A percentile compares a stretch with the other conserved stretches of the same genome.
Evolutionary conservation across 345 rosid species (phyloP).

Genomic region (Ailanthus altissimus): DNA sequence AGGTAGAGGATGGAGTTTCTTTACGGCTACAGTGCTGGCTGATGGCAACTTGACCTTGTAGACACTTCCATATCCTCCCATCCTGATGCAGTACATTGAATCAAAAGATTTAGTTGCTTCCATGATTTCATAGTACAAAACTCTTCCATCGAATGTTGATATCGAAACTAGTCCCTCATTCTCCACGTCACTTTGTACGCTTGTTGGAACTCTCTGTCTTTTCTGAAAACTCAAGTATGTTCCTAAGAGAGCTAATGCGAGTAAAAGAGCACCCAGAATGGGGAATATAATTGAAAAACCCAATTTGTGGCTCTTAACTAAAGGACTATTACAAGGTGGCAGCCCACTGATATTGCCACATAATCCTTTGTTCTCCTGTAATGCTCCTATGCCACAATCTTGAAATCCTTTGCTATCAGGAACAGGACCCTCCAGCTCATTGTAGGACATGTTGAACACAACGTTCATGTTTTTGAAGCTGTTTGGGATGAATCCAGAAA

Average conservation of each 20-base stretch:
- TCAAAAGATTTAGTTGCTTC: conserved; percentile 24
- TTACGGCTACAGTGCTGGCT: conserved; percentile 34
- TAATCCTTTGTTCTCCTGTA: conserved; percentile 27
- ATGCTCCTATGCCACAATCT: conserved; percentile 12
- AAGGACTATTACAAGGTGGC: conserved; percentile 11
- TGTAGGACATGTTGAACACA: conserved; percentile 33
- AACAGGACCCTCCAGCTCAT: conserved; percentile 36
- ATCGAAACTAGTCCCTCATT: conserved; percentile 19
- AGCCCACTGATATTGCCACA: conserved; percentile 31
- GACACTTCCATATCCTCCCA: conserved; percentile 40
- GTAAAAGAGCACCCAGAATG: background rate
- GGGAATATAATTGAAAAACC: conserved; percentile 19
- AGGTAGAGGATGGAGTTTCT: conserved; percentile 29
- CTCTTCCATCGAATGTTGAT: conserved; percentile 24
- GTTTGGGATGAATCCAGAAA: conserved; percentile 32
- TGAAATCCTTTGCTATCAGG: conserved; percentile 36
- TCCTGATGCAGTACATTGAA: conserved; percentile 29
- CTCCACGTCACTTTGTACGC: background rate
- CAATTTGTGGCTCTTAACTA: background rate
- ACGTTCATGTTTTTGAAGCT: conserved; percentile 4
- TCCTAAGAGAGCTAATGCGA: background rate
- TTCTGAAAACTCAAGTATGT: background rate
- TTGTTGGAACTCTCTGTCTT: background rate
- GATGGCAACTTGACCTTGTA: conserved; percentile 31
- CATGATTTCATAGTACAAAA: conserved; percentile 31